Conservation (phyloP, 2,329 filamentous ascomycete genomes). For the Elsinoe arachidis region DNA sequence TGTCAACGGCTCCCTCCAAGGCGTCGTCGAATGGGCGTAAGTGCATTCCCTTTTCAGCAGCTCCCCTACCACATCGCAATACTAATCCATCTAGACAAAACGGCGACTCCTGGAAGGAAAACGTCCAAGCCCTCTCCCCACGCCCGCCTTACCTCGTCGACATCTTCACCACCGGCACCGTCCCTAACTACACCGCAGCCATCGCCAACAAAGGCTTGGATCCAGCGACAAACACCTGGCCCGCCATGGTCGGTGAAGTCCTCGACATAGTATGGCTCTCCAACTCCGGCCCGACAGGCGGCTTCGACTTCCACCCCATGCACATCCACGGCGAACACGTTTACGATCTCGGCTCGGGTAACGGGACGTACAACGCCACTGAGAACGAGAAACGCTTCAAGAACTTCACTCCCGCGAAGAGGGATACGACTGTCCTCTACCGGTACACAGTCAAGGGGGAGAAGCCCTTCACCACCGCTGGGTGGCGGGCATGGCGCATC, state of each 20-base stretch:
- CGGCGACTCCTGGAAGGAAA: constrained; percentile 2
- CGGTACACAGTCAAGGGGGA: constrained; percentile 39
- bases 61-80: not conserved
- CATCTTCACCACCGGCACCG: constrained; percentile 32
- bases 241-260: constrained; percentile 48
- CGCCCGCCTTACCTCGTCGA: constrained; percentile 39
- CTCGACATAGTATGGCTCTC: constrained; percentile 40
- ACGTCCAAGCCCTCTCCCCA: not conserved
- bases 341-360: constrained; percentile 47
- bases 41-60: not conserved
- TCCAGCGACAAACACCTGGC: constrained; percentile 41
- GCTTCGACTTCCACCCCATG: constrained; percentile 44
- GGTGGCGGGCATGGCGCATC: constrained; percentile 55
- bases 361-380: constrained; percentile 44
- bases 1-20: constrained; percentile 7
- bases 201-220: constrained; percentile 48
- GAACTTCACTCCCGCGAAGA: constrained; percentile 27
- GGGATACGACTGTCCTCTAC: constrained; percentile 49
- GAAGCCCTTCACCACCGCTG: constrained; percentile 34
- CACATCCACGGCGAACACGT: constrained; percentile 49
- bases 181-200: constrained; percentile 44
- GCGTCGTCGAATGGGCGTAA: constrained; percentile 8
- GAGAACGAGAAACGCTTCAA: constrained; percentile 36
- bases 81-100: constrained; percentile 3
- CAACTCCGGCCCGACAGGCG: constrained; percentile 27